These are phyloP conservation scores for Tricladium varicosporioides DNA, from an alignment of 2,329 filamentous ascomycete genomes.

Conservation along the genomic window DNA sequence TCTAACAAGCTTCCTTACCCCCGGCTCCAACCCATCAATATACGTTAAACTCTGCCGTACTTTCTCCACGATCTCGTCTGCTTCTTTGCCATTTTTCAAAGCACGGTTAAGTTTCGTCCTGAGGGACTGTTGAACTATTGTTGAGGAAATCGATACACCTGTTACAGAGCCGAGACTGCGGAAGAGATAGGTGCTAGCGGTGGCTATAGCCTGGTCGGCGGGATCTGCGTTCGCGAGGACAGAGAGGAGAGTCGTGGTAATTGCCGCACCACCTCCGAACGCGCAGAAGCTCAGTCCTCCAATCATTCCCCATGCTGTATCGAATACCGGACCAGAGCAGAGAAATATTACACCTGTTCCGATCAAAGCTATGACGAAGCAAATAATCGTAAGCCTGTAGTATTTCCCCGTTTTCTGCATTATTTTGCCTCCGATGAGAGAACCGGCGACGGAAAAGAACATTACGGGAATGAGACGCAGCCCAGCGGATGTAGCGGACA, in stretches of 20 bases:
- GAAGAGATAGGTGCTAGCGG: constrained; percentile 80
- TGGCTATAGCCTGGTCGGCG: constrained; percentile 70
- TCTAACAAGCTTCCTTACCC: constrained; percentile 56
- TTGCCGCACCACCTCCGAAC: constrained; percentile 56
- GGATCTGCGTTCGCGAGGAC: constrained; percentile 67
- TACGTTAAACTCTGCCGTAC: constrained; percentile 71
- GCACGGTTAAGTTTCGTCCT: constrained; percentile 52
- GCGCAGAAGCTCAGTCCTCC: constrained; percentile 50
- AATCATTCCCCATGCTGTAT: constrained; percentile 52
- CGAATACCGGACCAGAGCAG: constrained; percentile 51
- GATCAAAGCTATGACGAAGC: constrained; percentile 52
- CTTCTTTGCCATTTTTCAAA: constrained; percentile 56
- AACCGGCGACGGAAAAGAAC: constrained; percentile 59
- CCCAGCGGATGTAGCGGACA: constrained; percentile 63
- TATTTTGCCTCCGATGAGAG: constrained; percentile 60
- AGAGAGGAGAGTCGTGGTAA: constrained; percentile 70
- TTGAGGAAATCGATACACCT: constrained; percentile 60
- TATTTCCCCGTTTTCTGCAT: constrained; percentile 72
- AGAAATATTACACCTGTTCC: constrained; percentile 56
- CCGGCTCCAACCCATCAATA: constrained; percentile 62
- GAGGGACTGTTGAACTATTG: constrained; percentile 68
- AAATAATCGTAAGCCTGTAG: constrained; percentile 63
- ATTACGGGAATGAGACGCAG: constrained; percentile 66
- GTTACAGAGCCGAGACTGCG: constrained; percentile 73
- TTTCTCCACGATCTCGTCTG: constrained; percentile 62